Evolutionary conservation across 2,329 filamentous ascomycete genomes (phyloP).

Genomic region (Malbranchea cinnamomea): DNA sequence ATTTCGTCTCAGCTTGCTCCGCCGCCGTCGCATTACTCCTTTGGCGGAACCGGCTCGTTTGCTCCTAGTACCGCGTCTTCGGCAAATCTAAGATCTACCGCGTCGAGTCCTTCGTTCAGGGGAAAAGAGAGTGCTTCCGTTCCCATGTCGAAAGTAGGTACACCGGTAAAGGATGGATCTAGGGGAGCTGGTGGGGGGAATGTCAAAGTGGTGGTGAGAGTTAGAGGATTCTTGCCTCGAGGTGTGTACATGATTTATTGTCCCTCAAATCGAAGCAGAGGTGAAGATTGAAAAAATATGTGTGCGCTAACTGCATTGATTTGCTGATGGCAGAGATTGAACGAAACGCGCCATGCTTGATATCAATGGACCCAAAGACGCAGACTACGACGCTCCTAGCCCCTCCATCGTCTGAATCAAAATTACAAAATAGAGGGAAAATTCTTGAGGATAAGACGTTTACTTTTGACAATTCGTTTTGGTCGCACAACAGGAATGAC

Average conservation of each 20-base stretch:
- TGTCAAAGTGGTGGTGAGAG: constrained; percentile 68
- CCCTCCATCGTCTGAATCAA: constrained; percentile 41
- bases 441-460: constrained; percentile 78
- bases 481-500: constrained; percentile 72
- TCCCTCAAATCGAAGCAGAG: constrained; percentile 4
- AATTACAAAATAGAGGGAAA: constrained; percentile 51
- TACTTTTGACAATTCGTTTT: constrained; percentile 96
- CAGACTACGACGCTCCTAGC: constrained; percentile 71
- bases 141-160: constrained; percentile 31
- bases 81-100: constrained; percentile 40
- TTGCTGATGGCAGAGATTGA: constrained; percentile 52
- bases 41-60: constrained; percentile 21
- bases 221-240: constrained; percentile 63
- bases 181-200: constrained; percentile 53
- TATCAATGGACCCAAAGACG: constrained; percentile 77
- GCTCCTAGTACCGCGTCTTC: constrained; percentile 24
- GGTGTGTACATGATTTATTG: constrained; percentile 36
- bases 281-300: neutral
- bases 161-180: constrained; percentile 15
- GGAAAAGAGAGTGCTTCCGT: constrained; percentile 54
- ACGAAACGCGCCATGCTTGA: constrained; percentile 66
- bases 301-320: neutral
- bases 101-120: constrained; percentile 64
- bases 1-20: constrained; percentile 9
- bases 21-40: constrained; percentile 16